Evolutionary conservation across 106 monocot species (phyloP).

Genomic region (Chionographis japonica): DNA sequence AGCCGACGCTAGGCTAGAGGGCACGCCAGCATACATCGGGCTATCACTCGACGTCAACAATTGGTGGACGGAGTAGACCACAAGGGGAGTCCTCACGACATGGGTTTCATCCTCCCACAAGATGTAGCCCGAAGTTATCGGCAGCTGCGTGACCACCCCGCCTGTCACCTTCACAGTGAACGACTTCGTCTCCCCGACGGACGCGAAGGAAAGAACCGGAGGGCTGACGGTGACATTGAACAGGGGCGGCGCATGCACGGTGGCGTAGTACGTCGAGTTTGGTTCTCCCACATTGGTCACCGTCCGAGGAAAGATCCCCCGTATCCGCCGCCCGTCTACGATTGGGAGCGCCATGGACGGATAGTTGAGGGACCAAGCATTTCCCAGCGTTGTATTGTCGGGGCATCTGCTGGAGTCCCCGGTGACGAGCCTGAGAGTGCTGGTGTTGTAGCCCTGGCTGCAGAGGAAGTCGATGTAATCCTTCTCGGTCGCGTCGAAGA

Average conservation of each 20-base stretch:
- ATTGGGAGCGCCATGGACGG: conserved; percentile 13
- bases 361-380: conserved; percentile 9
- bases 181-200: neutral
- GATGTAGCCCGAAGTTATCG: neutral
- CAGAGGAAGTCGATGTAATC: conserved; percentile 13
- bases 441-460: conserved; percentile 7
- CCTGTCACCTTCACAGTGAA: conserved; percentile 5
- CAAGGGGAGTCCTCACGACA: conserved; percentile 16
- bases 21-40: too few species aligned
- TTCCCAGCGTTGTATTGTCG: neutral
- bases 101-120: conserved; percentile 12
- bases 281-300: conserved; percentile 19
- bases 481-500: conserved; percentile 7
- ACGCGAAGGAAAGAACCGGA: neutral
- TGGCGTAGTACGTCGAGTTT: conserved; percentile 6
- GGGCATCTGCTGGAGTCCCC: conserved; percentile 8
- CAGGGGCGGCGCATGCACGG: neutral
- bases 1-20: too few species aligned
- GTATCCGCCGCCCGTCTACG: neutral
- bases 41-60: neutral
- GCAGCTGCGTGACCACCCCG: neutral
- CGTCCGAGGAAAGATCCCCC: neutral
- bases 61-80: neutral
- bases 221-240: neutral
- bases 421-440: neutral